phyloP scores from a whole-genome alignment of 805 yeast genomes.

The Blastobotrys attinorum region DNA sequence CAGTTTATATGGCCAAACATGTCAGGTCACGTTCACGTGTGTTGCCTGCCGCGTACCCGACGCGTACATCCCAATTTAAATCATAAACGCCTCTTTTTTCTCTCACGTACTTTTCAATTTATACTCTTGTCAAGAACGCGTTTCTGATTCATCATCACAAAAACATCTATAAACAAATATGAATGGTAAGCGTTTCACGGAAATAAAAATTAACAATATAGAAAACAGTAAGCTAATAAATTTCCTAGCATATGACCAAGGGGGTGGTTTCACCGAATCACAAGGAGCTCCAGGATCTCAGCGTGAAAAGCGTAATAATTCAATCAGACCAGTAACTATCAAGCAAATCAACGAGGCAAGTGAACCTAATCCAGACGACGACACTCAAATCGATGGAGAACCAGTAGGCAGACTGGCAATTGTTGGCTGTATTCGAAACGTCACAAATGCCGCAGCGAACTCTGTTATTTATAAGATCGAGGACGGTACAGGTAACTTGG shows the following conservation, averaged over 20 bases:
- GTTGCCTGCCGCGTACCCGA: no score
- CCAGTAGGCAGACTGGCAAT: conserved; percentile 47
- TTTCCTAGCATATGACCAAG: not conserved
- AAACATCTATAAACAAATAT: no score
- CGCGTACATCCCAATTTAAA: no score
- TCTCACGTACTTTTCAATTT: no score
- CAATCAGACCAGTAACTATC: conserved; percentile 50
- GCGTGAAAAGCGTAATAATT: not conserved
- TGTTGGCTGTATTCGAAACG: conserved; percentile 50
- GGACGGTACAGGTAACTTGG: conserved; percentile 59
- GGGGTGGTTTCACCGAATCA: conserved; percentile 12
- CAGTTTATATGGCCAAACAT: no score
- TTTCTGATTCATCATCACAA: no score
- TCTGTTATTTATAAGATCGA: conserved; percentile 44
- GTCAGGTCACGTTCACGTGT: no score
- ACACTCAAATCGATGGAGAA: conserved; percentile 44
- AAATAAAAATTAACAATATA: no score
- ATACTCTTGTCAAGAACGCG: no score
- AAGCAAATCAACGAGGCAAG: conserved; percentile 50
- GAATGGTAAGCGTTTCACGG: no score
- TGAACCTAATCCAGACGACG: conserved; percentile 43
- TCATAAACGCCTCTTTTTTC: no score
- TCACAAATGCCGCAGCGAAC: conserved; percentile 33
- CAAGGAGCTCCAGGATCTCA: conserved; percentile 2
- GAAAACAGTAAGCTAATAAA: no score